Conservation (phyloP, 345 rosid species). For the Arabis alpina region DNA sequence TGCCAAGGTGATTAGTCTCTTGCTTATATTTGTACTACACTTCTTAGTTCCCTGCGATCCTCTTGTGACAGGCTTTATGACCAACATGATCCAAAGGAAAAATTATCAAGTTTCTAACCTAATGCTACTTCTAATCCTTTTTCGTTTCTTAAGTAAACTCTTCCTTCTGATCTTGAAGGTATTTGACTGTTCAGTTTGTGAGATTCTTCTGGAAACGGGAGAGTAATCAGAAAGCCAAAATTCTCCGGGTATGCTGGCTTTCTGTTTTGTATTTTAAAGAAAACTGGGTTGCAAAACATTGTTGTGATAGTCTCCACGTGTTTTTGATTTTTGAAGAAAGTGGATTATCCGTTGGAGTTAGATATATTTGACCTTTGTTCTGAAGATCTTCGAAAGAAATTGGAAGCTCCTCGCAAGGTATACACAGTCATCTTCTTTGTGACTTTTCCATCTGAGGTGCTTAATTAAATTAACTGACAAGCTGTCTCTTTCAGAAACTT, state of each 20-base stretch:
- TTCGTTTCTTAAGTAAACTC: neutral
- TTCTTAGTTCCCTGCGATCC: neutral
- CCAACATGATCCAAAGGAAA: conserved; percentile 4
- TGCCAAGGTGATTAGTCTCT: conserved; percentile 65
- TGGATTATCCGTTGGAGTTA: conserved; percentile 93
- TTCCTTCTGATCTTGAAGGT: conserved; percentile 56
- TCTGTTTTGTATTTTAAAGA: conserved; percentile 25
- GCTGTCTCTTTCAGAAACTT: conserved; percentile 54
- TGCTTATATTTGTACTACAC: conserved; percentile 17
- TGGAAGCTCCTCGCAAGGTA: conserved; percentile 95
- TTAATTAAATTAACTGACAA: conserved; percentile 3
- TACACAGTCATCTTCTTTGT: conserved; percentile 14
- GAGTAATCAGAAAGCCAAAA: conserved; percentile 97
- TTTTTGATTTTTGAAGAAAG: conserved; percentile 67
- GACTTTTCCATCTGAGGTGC: conserved; percentile 3
- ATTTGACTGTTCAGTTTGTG: conserved; percentile 97
- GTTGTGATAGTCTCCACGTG: conserved; percentile 18
- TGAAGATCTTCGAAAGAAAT: conserved; percentile 70
- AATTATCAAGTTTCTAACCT: neutral
- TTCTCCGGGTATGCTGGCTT: conserved; percentile 69
- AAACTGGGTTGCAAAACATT: neutral
- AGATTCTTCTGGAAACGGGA: conserved; percentile 99
- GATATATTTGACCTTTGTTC: conserved; percentile 93
- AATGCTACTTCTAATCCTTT: conserved; percentile 2
- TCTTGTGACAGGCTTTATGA: neutral